Percentiles rank a stretch among this genome's conserved stretches.
Conservation (phyloP, 2,329 filamentous ascomycete genomes). For the Trichophyton benhamiae region DNA sequence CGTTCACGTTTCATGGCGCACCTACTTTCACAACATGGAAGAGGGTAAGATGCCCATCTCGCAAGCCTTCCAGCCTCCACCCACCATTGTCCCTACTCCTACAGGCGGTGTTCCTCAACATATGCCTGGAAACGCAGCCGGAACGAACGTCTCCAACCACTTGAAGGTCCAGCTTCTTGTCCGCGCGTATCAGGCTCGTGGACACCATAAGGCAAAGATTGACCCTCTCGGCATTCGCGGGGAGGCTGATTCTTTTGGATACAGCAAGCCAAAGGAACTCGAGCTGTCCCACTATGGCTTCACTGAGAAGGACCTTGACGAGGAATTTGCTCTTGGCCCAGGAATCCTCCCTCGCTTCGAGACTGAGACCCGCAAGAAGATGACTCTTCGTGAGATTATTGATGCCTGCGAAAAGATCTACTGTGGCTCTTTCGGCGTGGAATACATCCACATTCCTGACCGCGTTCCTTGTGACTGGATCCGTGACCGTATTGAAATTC, state of each 20-base stretch:
- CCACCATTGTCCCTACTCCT: conserved; percentile 74
- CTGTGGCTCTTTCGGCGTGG: conserved; percentile 91
- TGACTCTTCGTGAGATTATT: conserved; percentile 92
- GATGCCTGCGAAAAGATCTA: conserved; percentile 89
- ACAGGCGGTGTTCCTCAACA: conserved; percentile 64
- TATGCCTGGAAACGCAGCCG: conserved; percentile 54
- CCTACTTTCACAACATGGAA: conserved; percentile 99
- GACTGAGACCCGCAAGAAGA: conserved; percentile 77
- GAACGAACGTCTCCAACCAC: conserved; percentile 83
- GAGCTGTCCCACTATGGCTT: conserved; percentile 91
- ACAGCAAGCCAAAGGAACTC: conserved; percentile 81
- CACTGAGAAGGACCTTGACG: conserved; percentile 82
- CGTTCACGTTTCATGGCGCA: conserved; percentile 96
- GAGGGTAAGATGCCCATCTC: conserved; percentile 94
- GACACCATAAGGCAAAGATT: conserved; percentile 96
- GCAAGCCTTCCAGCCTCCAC: conserved; percentile 90
- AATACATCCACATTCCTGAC: conserved; percentile 98
- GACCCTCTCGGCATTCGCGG: conserved; percentile 90
- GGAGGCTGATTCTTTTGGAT: conserved; percentile 70
- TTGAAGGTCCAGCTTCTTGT: conserved; percentile 96
- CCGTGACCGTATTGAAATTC: conserved; percentile 85
- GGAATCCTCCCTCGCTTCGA: conserved; percentile 93
- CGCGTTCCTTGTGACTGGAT: conserved; percentile 98
- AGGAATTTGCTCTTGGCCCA: conserved; percentile 81
- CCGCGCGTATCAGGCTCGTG: conserved; percentile 92